Conservation (phyloP, 441 rosid genomes). For the Hura crepitans region DNA sequence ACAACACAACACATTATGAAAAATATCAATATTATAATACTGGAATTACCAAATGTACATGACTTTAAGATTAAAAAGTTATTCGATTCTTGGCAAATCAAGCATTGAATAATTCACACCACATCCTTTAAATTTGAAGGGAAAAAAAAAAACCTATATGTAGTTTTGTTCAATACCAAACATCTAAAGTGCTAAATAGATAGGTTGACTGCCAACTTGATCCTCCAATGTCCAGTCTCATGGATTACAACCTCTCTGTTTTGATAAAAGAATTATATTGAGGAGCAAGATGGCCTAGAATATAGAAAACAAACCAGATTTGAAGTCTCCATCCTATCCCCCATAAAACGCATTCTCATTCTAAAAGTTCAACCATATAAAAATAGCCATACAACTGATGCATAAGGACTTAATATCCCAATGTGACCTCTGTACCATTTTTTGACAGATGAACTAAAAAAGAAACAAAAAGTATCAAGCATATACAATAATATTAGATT, state of each 20-base stretch:
- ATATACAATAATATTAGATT: conserved; percentile 14
- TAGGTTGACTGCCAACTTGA: background rate
- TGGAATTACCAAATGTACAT: background rate
- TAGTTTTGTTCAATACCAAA: background rate
- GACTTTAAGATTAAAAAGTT: background rate
- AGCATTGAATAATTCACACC: background rate
- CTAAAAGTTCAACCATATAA: background rate
- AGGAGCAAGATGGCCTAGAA: background rate
- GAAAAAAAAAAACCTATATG: background rate
- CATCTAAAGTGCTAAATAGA: background rate
- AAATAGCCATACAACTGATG: conserved; percentile 4
- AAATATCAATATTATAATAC: background rate
- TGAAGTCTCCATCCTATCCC: background rate
- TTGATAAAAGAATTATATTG: background rate
- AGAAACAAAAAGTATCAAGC: background rate
- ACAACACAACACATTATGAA: background rate
- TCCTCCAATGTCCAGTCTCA: background rate
- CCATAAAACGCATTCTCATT: background rate
- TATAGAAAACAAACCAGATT: background rate
- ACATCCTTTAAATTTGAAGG: background rate
- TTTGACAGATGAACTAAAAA: background rate
- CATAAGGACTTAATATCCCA: background rate
- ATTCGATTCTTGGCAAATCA: background rate
- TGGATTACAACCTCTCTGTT: background rate
- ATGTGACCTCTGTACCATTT: background rate